Evolutionary conservation across 768 basidiomycete species (phyloP).

Genomic region (Auriscalpium microsporum): DNA sequence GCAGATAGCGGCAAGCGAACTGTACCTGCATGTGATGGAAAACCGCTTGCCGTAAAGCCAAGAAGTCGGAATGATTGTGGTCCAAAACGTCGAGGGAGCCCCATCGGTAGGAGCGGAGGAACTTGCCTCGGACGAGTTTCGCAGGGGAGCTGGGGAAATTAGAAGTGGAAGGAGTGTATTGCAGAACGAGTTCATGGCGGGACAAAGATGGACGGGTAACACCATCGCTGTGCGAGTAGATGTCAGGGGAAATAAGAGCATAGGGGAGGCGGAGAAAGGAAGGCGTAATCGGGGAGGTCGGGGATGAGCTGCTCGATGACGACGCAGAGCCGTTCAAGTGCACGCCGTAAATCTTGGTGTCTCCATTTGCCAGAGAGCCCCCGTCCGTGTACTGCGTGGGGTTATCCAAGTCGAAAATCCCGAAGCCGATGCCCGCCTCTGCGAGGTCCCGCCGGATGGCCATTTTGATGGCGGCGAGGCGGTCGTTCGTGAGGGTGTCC

Average conservation of each 20-base stretch:
- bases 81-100: slow-evolving; percentile 77
- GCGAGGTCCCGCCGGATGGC: slow-evolving; percentile 77
- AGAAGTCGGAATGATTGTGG: slow-evolving; percentile 72
- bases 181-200: slow-evolving; percentile 64
- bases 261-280: slow-evolving; percentile 67
- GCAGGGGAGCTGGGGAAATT: slow-evolving; percentile 25
- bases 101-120: slow-evolving; percentile 73
- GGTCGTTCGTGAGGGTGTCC: slow-evolving; percentile 75
- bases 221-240: slow-evolving; percentile 79
- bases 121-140: slow-evolving; percentile 54
- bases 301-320: slow-evolving; percentile 49
- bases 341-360: slow-evolving; percentile 44
- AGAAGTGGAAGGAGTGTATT: slow-evolving; percentile 55
- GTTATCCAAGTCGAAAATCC: slow-evolving; percentile 76
- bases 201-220: slow-evolving; percentile 48
- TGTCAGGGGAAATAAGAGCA: slow-evolving; percentile 76
- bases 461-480: slow-evolving; percentile 68
- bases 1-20: slow-evolving; percentile 12
- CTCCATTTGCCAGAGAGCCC: slow-evolving; percentile 28
- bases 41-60: slow-evolving; percentile 65
- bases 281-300: slow-evolving; percentile 55
- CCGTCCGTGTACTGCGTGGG: slow-evolving; percentile 30
- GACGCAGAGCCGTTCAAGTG: slow-evolving; percentile 45
- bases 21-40: slow-evolving; percentile 86
- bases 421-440: slow-evolving; percentile 80